Evolutionary conservation across 2,329 filamentous ascomycete genomes (phyloP), one percentile per base, ranked within the genome.

Genomic region (Aspergillus vadensis): DNA sequence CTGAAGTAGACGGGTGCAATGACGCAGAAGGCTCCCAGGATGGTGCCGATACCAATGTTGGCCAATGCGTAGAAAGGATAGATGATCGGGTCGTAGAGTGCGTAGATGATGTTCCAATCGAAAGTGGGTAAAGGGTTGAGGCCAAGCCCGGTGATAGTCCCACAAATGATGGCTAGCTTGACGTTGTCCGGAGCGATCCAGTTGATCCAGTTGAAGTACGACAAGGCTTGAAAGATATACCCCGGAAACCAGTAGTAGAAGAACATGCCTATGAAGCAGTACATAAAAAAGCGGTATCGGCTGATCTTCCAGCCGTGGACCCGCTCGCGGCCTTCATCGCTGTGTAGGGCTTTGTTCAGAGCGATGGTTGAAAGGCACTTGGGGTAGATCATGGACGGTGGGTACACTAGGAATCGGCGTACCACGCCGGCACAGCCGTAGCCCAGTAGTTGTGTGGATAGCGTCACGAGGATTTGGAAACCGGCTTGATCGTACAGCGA

Each of bases 161-260:
- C 58, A 15, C 51, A 56, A 4, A 60, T 43, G 8, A 55, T 50
- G 25, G 58, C 50, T 19, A 60, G 27, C 10, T 39, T 57, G 54
- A 57, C 55, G 12, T 57, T 60, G 2, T 53, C 36, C 6, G 58
- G 58, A 2, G 58, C 14, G n/a, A 60, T 60, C 58, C 58, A 60
- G 9, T 55, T 55, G 39, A 60, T 49, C 58, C 58, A 60, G 54
- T 60, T 60, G 58, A 60, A 60, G 47, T 57, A 55, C 19, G 58
- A 60, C 9, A 60, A n/a, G 2, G 58, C 58, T 1, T 39, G 50
- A 19, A 60, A 49, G 39, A 60, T 52, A 12, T 57, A 47, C 3
- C 38, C 38, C 1, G 58, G 58, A 12, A 60, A 57, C 58, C 58
- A 60, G 54, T 57, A 60, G 47, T 50, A 60, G 38, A 60, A 9